These are phyloP conservation scores for Cercospora canescens DNA, from an alignment of 2,329 filamentous ascomycete species.

Conservation along the genomic window DNA sequence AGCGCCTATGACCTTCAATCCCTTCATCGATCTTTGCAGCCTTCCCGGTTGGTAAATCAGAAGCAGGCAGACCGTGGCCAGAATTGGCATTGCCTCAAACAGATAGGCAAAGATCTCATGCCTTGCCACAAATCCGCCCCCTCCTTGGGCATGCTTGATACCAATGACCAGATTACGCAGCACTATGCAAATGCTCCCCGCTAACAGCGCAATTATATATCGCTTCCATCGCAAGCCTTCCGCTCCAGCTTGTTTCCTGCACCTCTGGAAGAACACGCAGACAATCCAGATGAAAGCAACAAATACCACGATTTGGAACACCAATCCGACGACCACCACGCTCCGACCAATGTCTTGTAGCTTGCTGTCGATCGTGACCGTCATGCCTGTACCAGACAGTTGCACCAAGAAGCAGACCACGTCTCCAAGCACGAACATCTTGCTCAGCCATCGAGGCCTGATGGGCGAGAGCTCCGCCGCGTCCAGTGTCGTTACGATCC, in stretches of 20 bases:
- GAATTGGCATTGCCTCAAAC: conserved; percentile 48
- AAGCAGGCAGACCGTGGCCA: conserved; percentile 26
- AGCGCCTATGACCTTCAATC: neutral
- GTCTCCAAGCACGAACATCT: conserved; percentile 57
- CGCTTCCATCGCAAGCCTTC: conserved; percentile 37
- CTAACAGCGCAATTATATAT: conserved; percentile 41
- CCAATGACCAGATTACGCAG: conserved; percentile 50
- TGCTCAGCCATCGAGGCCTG: conserved; percentile 50
- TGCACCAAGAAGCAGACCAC: conserved; percentile 56
- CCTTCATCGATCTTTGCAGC: conserved; percentile 9
- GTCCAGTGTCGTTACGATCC: conserved; percentile 36
- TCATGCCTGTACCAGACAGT: conserved; percentile 43
- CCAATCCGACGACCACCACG: conserved; percentile 57
- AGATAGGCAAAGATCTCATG: conserved; percentile 48
- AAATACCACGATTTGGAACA: conserved; percentile 61
- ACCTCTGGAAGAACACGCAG: conserved; percentile 50
- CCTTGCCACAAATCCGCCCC: conserved; percentile 42
- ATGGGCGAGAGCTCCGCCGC: conserved; percentile 41
- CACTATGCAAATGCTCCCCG: conserved; percentile 45
- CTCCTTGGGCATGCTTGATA: conserved; percentile 50
- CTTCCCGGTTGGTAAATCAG: conserved; percentile 13
- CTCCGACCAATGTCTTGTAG: conserved; percentile 45
- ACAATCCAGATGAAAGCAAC: conserved; percentile 55
- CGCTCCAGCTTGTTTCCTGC: conserved; percentile 6
- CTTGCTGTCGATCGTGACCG: conserved; percentile 20